phyloP scores from a whole-genome alignment of 179 eudicot species.

The Beta macrorhiza region DNA sequence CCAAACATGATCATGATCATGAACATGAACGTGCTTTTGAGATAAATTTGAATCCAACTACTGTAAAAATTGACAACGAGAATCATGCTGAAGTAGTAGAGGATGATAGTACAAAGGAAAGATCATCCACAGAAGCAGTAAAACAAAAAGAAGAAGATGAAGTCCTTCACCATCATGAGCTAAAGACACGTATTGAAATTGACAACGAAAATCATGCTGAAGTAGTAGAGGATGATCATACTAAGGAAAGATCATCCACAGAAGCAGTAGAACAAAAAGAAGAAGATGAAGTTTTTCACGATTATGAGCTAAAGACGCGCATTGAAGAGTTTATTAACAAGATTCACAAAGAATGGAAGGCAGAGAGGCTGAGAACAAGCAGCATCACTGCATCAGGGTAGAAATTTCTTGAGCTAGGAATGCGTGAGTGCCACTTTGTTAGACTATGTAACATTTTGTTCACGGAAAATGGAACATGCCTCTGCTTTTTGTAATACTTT shows the following conservation, averaged over 20 bases:
- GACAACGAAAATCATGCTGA: too few species aligned
- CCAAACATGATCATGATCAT: background rate
- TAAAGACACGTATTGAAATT: conserved; percentile 34
- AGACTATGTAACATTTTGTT: background rate
- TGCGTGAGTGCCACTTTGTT: too few species aligned
- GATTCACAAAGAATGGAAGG: conserved; percentile 39
- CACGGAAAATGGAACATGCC: background rate
- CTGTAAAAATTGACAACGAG: too few species aligned
- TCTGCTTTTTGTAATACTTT: background rate
- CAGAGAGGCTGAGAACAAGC: conserved; percentile 35
- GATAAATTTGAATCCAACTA: too few species aligned
- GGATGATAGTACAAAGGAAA: background rate
- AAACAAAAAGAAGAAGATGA: background rate
- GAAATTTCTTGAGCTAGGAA: background rate
- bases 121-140: background rate
- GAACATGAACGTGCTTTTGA: background rate
- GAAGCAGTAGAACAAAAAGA: background rate
- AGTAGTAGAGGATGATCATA: background rate
- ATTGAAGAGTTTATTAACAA: conserved; percentile 53
- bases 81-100: too few species aligned
- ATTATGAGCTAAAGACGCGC: conserved; percentile 40
- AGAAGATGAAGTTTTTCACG: conserved; percentile 24
- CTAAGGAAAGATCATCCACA: background rate
- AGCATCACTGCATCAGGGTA: background rate
- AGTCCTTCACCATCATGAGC: conserved; percentile 36